Percentiles rank a stretch among this genome's conserved stretches.
Evolutionary conservation across 2,329 filamentous ascomycete species (phyloP).

Genomic region (Aspergillus ibericus): DNA sequence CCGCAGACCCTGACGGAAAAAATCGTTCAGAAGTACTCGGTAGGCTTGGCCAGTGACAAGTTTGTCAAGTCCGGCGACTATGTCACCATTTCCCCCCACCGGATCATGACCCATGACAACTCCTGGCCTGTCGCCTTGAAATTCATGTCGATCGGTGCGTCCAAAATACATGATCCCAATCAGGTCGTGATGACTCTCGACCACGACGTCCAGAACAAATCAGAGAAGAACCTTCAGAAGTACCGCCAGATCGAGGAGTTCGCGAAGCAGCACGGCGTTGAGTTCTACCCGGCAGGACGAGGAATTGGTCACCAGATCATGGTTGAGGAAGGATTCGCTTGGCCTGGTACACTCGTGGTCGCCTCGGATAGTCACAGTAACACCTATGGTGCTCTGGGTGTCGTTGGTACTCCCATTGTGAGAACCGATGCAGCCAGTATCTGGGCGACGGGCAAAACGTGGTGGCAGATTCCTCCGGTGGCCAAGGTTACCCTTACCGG

Average conservation of each 20-base stretch:
- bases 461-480: conserved; percentile 86
- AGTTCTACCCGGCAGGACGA: conserved; percentile 73
- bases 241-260: conserved; percentile 81
- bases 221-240: conserved; percentile 75
- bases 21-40: conserved; percentile 79
- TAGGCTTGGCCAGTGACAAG: conserved; percentile 75
- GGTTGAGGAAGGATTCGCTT: conserved; percentile 78
- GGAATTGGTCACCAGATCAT: conserved; percentile 81
- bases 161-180: conserved; percentile 66
- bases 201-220: conserved; percentile 85
- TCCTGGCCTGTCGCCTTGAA: conserved; percentile 73
- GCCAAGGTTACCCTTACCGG: conserved; percentile 78
- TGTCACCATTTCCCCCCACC: conserved; percentile 69
- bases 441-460: conserved; percentile 78
- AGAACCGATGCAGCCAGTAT: conserved; percentile 84
- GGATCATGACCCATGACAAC: conserved; percentile 87
- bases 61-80: conserved; percentile 79
- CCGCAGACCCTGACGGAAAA: conserved; percentile 89
- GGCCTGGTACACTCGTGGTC: conserved; percentile 81
- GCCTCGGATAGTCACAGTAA: conserved; percentile 72
- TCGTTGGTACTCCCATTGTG: conserved; percentile 77
- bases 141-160: conserved; percentile 80
- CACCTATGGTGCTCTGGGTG: conserved; percentile 79
- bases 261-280: conserved; percentile 72
- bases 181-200: conserved; percentile 85